phyloP scores from a whole-genome alignment of 2,329 filamentous ascomycete species.

The Apiospora marii region DNA sequence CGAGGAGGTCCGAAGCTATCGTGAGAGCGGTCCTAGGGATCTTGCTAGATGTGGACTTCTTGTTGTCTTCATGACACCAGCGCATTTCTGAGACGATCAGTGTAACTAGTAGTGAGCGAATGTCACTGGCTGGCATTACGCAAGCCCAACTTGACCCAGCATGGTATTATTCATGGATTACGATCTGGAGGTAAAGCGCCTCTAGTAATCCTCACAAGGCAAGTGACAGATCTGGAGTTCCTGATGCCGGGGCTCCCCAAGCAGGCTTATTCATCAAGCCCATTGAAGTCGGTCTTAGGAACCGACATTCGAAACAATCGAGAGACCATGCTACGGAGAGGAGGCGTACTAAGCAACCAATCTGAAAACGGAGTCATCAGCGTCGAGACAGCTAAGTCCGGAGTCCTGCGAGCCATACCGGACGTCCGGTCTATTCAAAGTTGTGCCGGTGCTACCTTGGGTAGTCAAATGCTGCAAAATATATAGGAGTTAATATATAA shows the following conservation, averaged over 20 bases:
- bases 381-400: not conserved
- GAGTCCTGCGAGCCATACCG: not conserved
- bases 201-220: not conserved
- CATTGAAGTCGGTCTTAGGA: not conserved
- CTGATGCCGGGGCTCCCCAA: too few species aligned
- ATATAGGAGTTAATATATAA: not conserved
- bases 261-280: not conserved
- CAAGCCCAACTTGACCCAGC: too few species aligned
- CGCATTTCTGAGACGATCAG: not conserved
- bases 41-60: not conserved
- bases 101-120: not conserved
- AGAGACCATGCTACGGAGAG: not conserved
- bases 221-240: not conserved
- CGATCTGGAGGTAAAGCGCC: not conserved
- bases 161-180: not conserved
- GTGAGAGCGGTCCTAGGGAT: not conserved
- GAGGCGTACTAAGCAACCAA: not conserved
- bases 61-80: not conserved
- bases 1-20: not conserved
- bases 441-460: not conserved
- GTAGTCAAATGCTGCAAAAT: not conserved
- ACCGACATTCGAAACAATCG: not conserved
- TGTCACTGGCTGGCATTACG: conserved; percentile 8
- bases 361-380: not conserved
- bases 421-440: conserved; percentile 1